Base-by-base conservation (phyloP, 192 early-diverging fungal genomes). In the Geosiphon pyriformis region DNA sequence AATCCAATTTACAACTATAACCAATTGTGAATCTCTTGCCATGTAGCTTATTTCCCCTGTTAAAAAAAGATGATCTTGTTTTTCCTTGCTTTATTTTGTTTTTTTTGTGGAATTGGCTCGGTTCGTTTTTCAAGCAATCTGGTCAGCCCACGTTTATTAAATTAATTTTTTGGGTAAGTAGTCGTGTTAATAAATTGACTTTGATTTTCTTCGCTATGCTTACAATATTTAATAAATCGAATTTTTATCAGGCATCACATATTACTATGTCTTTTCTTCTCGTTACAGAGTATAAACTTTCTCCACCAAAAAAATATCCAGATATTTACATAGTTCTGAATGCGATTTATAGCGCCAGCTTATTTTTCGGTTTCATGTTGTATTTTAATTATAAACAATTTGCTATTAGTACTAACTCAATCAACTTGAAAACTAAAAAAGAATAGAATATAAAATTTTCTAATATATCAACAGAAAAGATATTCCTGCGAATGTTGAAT, bases 281-380 rank as follows among this genome's bases (percentile, higher is more conserved):
- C 71, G 17, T 78, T 1, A 68, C 80, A 7, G 86, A 94, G 57
- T 65, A 73, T 10, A 64, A 75, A 18, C 61, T 92, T 7, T 67
- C 85, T 1, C 83, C 93, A 20, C 90, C 91, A 18, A 65, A 75
- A 23, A 72, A 76, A 22, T 81, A 88, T 59, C 96, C 96, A 1
- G 91, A 98, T 64, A 25, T 94, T 3, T 95, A 86, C 59, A 76
- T 86, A 1, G 90, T 98, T 8, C 50, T 86, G 7, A 98, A 96
- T 73, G 85, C 87, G 12, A 53, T 88, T 1, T 75, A 88, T 61
- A 84, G 85, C 47, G 83, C 86, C 30, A 82, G 73, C 23, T 74
- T 85, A 34, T 96, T 95, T 81, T 62, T 71, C 17, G 34, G 86
- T 4, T 80, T 87, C 48, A 82, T 87, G 51, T 49, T 75, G 0